Percentiles rank a stretch among this genome's conserved stretches.
These are phyloP conservation scores for Coprinopsis strossmayeri DNA, from an alignment of 768 basidiomycete species.

Conservation along the genomic window DNA sequence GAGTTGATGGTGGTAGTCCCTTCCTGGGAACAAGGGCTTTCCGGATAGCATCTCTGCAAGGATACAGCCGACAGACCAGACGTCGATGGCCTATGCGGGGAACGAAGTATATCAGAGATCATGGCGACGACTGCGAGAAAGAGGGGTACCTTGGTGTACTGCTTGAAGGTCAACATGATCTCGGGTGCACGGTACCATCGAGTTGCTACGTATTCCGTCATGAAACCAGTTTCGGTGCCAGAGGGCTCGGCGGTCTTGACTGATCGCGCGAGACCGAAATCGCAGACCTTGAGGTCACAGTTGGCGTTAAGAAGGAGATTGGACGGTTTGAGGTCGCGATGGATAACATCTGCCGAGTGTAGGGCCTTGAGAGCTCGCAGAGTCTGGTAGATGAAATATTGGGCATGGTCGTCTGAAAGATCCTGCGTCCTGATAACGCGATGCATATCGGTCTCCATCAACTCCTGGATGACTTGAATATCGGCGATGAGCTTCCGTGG, in stretches of 20 bases:
- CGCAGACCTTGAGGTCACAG: conserved; percentile 92
- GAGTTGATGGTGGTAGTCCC: conserved; percentile 95
- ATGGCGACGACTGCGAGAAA: too few species aligned
- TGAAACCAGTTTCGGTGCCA: conserved; percentile 80
- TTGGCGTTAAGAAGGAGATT: conserved; percentile 95
- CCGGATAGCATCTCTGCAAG: conserved; percentile 97
- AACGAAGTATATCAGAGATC: too few species aligned
- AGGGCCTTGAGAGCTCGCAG: conserved; percentile 91
- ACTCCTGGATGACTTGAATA: conserved; percentile 60
- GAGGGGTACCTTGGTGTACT: conserved; percentile 91
- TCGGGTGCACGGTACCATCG: conserved; percentile 99
- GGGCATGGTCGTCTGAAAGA: conserved; percentile 90
- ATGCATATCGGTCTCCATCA: conserved; percentile 93
- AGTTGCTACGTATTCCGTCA: conserved; percentile 98
- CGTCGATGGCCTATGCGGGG: conserved; percentile 62
- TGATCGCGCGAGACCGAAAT: conserved; percentile 92
- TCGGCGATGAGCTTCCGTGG: conserved; percentile 15
- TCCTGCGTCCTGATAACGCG: conserved; percentile 94
- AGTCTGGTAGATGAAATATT: conserved; percentile 98
- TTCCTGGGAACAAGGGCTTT: conserved; percentile 94
- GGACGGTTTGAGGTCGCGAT: conserved; percentile 93
- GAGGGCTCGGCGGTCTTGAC: conserved; percentile 82
- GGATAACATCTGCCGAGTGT: conserved; percentile 91
- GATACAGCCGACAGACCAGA: conserved; percentile 86
- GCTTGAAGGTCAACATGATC: conserved; percentile 99